Evolutionary conservation across 1,139 yeast species (phyloP).

Genomic region (Hansenula anomala): DNA sequence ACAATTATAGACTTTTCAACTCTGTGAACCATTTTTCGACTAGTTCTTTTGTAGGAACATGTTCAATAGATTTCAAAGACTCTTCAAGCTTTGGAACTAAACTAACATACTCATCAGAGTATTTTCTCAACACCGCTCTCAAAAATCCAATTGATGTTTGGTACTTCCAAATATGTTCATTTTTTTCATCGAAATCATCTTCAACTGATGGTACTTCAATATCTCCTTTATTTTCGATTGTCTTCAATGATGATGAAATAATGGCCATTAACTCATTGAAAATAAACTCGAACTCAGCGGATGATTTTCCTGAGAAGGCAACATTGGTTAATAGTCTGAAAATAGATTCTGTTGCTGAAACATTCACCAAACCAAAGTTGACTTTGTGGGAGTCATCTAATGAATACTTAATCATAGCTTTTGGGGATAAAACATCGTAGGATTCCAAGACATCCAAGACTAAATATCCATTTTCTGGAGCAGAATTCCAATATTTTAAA

Average conservation of each 20-base stretch:
- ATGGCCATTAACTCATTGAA: conserved; percentile 34
- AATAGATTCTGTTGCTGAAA: conserved; percentile 31
- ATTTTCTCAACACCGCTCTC: conserved; percentile 35
- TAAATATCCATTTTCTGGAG: conserved; percentile 76
- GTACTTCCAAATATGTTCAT: conserved; percentile 32
- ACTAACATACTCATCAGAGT: conserved; percentile 26
- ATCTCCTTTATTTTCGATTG: conserved; percentile 26
- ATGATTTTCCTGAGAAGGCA: conserved; percentile 12
- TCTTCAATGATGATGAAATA: conserved; percentile 29
- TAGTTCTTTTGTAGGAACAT: conserved; percentile 24
- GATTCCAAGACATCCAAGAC: conserved; percentile 62
- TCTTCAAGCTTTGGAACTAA: conserved; percentile 20
- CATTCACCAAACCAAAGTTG: conserved; percentile 29
- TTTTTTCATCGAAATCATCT: conserved; percentile 14
- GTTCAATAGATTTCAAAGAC: conserved; percentile 22
- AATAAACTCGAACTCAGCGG: conserved; percentile 26
- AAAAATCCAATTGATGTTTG: conserved; percentile 28
- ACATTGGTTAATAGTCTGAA: conserved; percentile 28
- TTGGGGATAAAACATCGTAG: conserved; percentile 41
- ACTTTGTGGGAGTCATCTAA: conserved; percentile 27
- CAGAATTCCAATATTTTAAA: conserved; percentile 72
- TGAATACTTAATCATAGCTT: conserved; percentile 38
- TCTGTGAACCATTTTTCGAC: conserved; percentile 30
- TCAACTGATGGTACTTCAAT: conserved; percentile 24
- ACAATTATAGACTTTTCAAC: conserved; percentile 24